Evolutionary conservation across 2,329 filamentous ascomycete species (phyloP), one percentile per base, ranked within the genome.

Genomic region (Fusarium sp.): DNA sequence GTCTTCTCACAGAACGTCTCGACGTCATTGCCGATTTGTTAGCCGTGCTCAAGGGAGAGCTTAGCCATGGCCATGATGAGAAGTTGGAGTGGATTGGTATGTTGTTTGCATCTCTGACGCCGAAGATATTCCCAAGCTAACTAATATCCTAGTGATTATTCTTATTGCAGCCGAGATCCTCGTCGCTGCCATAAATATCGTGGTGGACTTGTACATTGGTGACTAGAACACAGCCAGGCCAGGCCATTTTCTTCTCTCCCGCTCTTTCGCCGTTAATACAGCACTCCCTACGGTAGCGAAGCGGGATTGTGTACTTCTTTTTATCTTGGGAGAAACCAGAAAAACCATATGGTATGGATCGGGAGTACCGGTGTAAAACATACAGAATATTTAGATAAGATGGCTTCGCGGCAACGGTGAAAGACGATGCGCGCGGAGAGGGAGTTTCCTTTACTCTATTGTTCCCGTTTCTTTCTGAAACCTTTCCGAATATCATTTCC

Each of bases 111-210:
- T 18, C 62, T 13, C 16, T 13, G 40, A 51, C 40, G 18, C 34
- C 40, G 14, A 14, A 31, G 27, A 29, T 31, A 11, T 16, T 14
- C 8, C 10, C 31, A 33, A 51, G 29, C 54, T 59, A 62, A 75
- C 54, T 8, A 36, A 76, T 60, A 72, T 9, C 40, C 42, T 61
- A 93, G 94, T 99, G 44, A 98, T 99, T 74, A 86, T 98, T 20
- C 88, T 99, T 54, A 97, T 99, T 76, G 95, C 94, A 7, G 94
- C 94, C 11, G 96, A 99, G 78, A 97, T 98, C 67, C 82, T 97
- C 7, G 93, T 98, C 51, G 94, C 94, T 2, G 91, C 89, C 16
- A 91, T 98, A 74, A 98, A 98, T 79, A 98, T 99, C 69, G 87
- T 97, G 29, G 96, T 98, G 33, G 96, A 98, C 79, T 78, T 98